Conservation (phyloP, 805 yeast genomes). For the Nakazawaea laoshanensis region DNA sequence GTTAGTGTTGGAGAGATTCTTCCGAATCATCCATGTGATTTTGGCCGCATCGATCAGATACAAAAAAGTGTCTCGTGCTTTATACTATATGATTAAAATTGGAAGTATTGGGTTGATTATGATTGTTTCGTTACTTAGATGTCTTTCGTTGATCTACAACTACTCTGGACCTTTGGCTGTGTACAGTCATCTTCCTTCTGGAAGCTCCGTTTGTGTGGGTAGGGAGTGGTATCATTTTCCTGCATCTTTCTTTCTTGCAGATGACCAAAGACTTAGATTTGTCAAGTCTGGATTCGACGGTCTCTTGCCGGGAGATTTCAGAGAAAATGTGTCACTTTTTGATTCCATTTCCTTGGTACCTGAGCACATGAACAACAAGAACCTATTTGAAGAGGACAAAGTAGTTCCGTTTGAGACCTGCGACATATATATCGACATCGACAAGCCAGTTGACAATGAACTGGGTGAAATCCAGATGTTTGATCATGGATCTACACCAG, state of each 20-base stretch:
- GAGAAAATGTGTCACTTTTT: conserved; percentile 26
- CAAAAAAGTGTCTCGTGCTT: background rate
- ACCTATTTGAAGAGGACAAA: conserved; percentile 54
- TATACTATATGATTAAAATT: conserved; percentile 1
- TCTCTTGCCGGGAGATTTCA: conserved; percentile 79
- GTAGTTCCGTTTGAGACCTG: conserved; percentile 44
- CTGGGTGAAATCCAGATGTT: conserved; percentile 29
- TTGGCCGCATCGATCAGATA: background rate
- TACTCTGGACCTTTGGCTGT: conserved; percentile 69
- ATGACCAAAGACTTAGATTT: conserved; percentile 55
- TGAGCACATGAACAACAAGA: conserved; percentile 64
- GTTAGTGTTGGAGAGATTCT: conserved; percentile 23
- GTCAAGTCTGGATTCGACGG: conserved; percentile 79
- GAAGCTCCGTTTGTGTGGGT: conserved; percentile 65
- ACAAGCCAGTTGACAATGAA: conserved; percentile 34
- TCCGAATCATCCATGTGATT: conserved; percentile 9
- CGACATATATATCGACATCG: conserved; percentile 63
- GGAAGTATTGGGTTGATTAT: conserved; percentile 13
- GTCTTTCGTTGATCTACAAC: conserved; percentile 50
- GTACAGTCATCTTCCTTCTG: conserved; percentile 32
- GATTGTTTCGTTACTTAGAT: conserved; percentile 38
- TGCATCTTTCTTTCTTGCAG: conserved; percentile 72
- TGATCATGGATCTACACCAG: conserved; percentile 14
- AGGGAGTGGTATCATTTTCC: conserved; percentile 95
- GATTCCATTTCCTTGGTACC: conserved; percentile 43